A percentile compares a stretch with the other conserved stretches of the same genome.
These are phyloP conservation scores for Hypoxylon trugodes DNA, from an alignment of 495 filamentous ascomycete species.

Conservation along the genomic window DNA sequence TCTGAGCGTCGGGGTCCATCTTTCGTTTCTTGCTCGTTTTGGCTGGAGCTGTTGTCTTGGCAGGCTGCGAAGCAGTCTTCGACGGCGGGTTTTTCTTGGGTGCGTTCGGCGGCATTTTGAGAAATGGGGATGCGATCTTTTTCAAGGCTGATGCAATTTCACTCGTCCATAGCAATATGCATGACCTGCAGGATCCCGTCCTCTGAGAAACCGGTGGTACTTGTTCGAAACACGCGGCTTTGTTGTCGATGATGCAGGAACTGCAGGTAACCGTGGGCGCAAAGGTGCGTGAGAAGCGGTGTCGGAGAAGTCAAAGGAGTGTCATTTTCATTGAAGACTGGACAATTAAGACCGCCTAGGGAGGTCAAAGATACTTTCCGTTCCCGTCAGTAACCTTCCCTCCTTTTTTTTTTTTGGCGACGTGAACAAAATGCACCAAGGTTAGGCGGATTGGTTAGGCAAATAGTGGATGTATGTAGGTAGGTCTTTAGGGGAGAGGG, in stretches of 20 bases:
- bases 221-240: constrained; percentile 41
- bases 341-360: constrained; percentile 21
- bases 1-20: constrained; percentile 56
- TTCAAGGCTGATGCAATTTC: constrained; percentile 6
- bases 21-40: constrained; percentile 53
- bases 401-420: constrained; percentile 33
- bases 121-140: constrained; percentile 12
- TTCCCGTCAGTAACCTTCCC: constrained; percentile 35
- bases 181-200: constrained; percentile 13
- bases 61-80: constrained; percentile 15
- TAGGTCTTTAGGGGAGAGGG: too few relatives aligned
- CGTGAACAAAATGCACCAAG: constrained; percentile 22
- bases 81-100: constrained; percentile 27
- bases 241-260: constrained; percentile 26
- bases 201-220: constrained; percentile 27
- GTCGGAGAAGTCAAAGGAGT: constrained; percentile 41
- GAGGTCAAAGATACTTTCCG: constrained; percentile 43
- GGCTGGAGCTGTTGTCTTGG: constrained; percentile 12
- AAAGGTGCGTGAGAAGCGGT: constrained; percentile 34
- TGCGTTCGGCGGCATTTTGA: constrained; percentile 37
- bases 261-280: constrained; percentile 12
- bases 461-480: constrained; percentile 3
- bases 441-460: too few relatives aligned
- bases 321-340: constrained; percentile 41
- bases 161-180: constrained; percentile 41